Conservation (phyloP, 345 rosid genomes). For the Pistacia integerrima region DNA sequence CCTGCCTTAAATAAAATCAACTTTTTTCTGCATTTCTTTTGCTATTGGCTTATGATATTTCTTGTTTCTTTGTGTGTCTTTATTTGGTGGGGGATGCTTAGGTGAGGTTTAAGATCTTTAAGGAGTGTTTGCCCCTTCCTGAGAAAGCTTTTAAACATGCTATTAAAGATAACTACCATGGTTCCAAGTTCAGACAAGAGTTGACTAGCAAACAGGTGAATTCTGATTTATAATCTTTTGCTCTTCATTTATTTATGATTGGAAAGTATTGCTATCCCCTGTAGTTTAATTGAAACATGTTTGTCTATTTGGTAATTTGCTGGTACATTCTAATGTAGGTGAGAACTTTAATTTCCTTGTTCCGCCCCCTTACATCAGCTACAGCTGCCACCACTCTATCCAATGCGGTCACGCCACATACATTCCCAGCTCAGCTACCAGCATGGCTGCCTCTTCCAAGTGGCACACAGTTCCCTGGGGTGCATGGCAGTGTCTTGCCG, state of each 20-base stretch:
- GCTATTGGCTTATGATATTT: conserved; percentile 1
- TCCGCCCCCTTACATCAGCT: conserved; percentile 21
- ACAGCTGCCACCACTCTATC: background rate
- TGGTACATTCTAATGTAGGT: conserved; percentile 21
- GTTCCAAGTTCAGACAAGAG: conserved; percentile 37
- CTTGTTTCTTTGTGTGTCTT: background rate
- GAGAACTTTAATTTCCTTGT: conserved; percentile 29
- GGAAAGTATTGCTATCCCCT: background rate
- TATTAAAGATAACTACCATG: conserved; percentile 32
- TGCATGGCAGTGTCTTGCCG: conserved; percentile 2
- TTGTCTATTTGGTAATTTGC: background rate
- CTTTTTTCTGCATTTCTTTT: background rate
- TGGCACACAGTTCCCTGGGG: conserved; percentile 14
- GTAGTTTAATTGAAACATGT: background rate
- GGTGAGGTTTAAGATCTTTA: conserved; percentile 37
- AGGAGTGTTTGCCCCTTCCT: conserved; percentile 38
- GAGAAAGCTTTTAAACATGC: conserved; percentile 34
- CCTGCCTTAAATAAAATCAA: background rate
- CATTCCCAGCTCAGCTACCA: background rate
- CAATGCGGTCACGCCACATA: conserved; percentile 1
- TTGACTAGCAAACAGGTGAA: conserved; percentile 31
- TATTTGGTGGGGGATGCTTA: background rate
- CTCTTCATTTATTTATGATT: background rate
- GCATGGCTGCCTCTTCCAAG: conserved; percentile 19
- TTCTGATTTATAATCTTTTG: background rate